Evolutionary conservation across 2,329 filamentous ascomycete genomes (phyloP), one percentile per base, ranked within the genome.

Genomic region (Botryotinia narcissicola): DNA sequence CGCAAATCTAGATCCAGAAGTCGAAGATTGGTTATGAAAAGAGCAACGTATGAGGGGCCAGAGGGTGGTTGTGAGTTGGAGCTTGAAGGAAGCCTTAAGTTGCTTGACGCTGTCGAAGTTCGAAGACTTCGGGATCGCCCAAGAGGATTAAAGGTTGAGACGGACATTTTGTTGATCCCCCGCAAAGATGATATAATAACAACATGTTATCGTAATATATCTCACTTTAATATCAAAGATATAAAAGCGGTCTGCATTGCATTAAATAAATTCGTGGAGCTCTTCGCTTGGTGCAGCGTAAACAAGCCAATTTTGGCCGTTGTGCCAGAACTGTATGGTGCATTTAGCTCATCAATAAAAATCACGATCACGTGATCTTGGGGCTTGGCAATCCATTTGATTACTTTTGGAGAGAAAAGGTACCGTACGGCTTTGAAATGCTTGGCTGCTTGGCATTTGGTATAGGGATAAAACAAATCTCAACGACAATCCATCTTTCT

Each of bases 11-110:
- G 87, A 78, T 97, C 90, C 40, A 99, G 87, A 4, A 98, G 88
- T 57, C 91, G 92, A 59, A 98, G 83, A 80, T 97, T 97, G 51
- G 91, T 94, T 70, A 97, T 84, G 81, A 98, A 96, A 18, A 94
- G 85, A 25, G 86, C 82, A 51, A 91, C 80, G 78, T 90, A 86
- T 25, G 87, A 87, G 25, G 86, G 84, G 59, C 84, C 81, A 32
- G 80, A 76, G 2, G 66, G 18, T 44, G 75, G 70, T 60, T 57
- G 42, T 59, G 75, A 54, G 57, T 68, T 74, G 37, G 74, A 69
- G 25, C 75, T 61, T 37, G 75, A 29, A 7, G 74, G 37, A 25
- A 73, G 74, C 63, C 78, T 78, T n/a, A 77, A 64, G 37, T 67
- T 72, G 61, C 74, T 75, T 22, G 75, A 71, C 18, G 63, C 66